Conservation (phyloP, 2,329 filamentous ascomycete species). For the Thielaviopsis euricoi region DNA sequence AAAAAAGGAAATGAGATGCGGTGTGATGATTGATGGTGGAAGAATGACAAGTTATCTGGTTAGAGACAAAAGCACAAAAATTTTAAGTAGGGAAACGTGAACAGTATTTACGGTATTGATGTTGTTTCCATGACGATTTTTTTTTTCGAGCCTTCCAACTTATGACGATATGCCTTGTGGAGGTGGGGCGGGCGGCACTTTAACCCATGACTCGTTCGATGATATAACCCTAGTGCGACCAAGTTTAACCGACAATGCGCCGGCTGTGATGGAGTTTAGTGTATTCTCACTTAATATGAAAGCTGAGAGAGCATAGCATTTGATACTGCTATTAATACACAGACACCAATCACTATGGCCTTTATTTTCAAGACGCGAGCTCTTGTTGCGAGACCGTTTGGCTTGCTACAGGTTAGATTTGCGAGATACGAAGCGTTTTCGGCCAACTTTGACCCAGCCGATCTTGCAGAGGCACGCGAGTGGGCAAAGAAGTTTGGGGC, state of each 20-base stretch:
- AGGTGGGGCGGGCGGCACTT: neutral
- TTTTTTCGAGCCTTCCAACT: neutral
- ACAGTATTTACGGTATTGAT: neutral
- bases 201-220: neutral
- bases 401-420: conserved; percentile 17
- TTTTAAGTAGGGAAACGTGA: neutral
- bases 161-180: neutral
- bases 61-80: neutral
- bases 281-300: neutral
- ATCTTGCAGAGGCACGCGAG: conserved; percentile 32
- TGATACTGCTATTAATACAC: conserved; percentile 1
- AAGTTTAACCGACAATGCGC: neutral
- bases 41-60: neutral
- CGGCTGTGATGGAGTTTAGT: neutral
- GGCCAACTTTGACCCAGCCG: conserved; percentile 30
- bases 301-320: neutral
- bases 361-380: neutral
- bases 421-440: conserved; percentile 32
- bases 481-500: conserved; percentile 32
- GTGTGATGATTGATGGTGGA: no score
- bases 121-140: neutral
- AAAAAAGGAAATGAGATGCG: no score
- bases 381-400: conserved; percentile 14
- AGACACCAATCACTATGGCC: neutral
- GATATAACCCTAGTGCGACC: neutral